A percentile compares a stretch with the other conserved stretches of the same genome.
Conservation (phyloP, 2,329 filamentous ascomycete species). For the Sporothrix brasiliensis region DNA sequence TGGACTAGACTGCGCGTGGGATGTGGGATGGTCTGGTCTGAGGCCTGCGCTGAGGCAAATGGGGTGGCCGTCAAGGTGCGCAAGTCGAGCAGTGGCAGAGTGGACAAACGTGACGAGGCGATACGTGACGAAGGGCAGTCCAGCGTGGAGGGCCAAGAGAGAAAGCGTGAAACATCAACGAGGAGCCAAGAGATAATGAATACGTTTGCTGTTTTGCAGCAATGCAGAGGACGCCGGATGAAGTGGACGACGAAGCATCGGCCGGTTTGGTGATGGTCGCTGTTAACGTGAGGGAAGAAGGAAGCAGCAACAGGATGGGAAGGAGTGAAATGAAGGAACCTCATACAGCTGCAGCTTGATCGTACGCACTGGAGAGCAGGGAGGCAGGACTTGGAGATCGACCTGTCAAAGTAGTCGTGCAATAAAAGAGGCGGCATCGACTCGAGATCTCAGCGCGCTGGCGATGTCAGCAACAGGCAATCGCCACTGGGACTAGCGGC, state of each 20-base stretch:
- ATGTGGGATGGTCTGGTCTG: neutral
- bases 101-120: neutral
- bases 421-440: slow-evolving; percentile 9
- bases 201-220: neutral
- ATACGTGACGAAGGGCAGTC: neutral
- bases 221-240: neutral
- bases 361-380: no score
- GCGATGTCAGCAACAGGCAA: slow-evolving; percentile 1
- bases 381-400: no score
- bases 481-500: neutral
- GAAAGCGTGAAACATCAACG: neutral
- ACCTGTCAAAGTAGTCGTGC: no score
- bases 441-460: slow-evolving; percentile 4
- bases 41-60: neutral
- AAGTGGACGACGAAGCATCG: no score
- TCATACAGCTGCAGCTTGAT: no score
- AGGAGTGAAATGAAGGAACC: no score
- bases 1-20: neutral
- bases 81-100: neutral
- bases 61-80: slow-evolving; percentile 24
- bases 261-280: no score
- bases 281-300: no score
- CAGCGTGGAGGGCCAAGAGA: neutral
- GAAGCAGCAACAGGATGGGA: no score
- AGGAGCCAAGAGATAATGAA: no score